Conservation (phyloP, 2,329 filamentous ascomycete species). For the Pseudocercospora crystallina region DNA sequence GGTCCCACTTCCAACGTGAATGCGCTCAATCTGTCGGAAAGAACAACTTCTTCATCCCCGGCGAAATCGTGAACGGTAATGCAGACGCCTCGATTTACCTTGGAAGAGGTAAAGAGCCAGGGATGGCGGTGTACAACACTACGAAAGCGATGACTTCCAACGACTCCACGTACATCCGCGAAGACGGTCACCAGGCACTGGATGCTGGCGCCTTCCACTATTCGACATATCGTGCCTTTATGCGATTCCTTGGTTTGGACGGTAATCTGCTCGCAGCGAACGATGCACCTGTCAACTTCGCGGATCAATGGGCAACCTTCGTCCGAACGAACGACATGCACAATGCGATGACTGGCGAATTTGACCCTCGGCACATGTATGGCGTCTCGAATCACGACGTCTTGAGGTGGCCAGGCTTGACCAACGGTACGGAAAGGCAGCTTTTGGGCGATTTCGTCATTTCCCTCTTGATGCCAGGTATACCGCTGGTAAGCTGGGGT, state of each 20-base stretch:
- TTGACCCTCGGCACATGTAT: conserved; percentile 65
- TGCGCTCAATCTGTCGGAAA: conserved; percentile 61
- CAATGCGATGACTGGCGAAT: conserved; percentile 60
- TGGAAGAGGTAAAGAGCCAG: conserved; percentile 60
- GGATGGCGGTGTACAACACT: conserved; percentile 51
- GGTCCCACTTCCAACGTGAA: conserved; percentile 56
- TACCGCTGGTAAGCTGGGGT: conserved; percentile 62
- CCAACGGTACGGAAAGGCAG: conserved; percentile 57
- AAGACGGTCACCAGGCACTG: conserved; percentile 53
- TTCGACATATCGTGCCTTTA: conserved; percentile 62
- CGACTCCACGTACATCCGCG: conserved; percentile 54
- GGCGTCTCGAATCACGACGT: conserved; percentile 67
- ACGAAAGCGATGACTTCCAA: conserved; percentile 51
- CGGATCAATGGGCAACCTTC: conserved; percentile 57
- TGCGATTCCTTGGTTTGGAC: conserved; percentile 61
- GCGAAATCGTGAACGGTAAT: conserved; percentile 64
- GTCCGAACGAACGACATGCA: conserved; percentile 59
- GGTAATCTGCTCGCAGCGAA: conserved; percentile 56
- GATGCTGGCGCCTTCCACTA: conserved; percentile 65
- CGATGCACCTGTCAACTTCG: conserved; percentile 56
- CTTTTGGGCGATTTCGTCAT: conserved; percentile 60
- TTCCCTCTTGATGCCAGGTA: conserved; percentile 60
- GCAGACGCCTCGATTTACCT: conserved; percentile 61
- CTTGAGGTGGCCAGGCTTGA: conserved; percentile 62
- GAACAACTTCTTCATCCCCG: conserved; percentile 63